Evolutionary conservation across 108 stramenopile species (phyloP).

Genomic region (Pseudonitzschia pungens): DNA sequence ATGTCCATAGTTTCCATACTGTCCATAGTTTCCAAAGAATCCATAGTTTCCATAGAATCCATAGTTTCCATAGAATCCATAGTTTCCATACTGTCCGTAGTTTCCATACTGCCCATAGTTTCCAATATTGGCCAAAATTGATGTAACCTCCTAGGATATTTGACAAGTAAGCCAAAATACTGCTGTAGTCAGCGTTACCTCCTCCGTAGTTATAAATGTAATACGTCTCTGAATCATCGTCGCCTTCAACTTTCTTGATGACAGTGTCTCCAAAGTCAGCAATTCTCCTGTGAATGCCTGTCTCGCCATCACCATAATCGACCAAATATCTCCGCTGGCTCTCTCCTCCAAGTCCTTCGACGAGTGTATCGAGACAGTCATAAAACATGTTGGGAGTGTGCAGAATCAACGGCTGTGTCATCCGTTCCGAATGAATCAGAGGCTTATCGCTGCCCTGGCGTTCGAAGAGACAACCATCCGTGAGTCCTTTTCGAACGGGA

Average conservation of each 20-base stretch:
- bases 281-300: background rate
- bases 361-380: constrained; percentile 21
- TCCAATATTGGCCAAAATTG: constrained; percentile 3
- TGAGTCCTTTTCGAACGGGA: background rate
- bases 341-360: constrained; percentile 21
- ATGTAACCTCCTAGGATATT: background rate
- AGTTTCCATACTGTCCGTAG: constrained; percentile 1
- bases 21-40: background rate
- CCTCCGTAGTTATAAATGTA: background rate
- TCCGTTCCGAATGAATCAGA: background rate
- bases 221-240: background rate
- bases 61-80: background rate
- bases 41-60: background rate
- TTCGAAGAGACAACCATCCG: constrained; percentile 11
- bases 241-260: background rate
- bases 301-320: background rate
- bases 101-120: constrained; percentile 14
- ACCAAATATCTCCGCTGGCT: constrained; percentile 18
- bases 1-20: background rate
- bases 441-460: background rate
- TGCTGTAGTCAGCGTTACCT: background rate
- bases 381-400: constrained; percentile 26
- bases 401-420: constrained; percentile 23
- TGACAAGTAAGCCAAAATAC: background rate
- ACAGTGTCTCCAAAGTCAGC: background rate